Evolutionary conservation across 495 filamentous ascomycete species (phyloP).

Genomic region (Glonium stellatum): DNA sequence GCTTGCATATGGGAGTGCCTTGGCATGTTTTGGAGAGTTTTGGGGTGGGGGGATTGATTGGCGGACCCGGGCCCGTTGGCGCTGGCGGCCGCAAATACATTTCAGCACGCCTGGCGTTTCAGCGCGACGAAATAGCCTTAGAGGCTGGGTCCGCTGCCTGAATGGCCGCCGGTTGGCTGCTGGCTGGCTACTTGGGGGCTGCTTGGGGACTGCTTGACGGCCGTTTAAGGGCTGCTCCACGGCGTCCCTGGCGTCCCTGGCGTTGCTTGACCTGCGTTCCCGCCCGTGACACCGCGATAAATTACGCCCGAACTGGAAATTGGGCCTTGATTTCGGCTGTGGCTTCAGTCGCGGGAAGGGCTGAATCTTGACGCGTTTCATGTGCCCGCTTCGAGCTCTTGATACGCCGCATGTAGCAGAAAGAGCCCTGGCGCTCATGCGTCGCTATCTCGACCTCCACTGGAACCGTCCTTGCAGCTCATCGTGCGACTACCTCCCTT

Average conservation of each 20-base stretch:
- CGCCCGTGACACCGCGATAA: not conserved
- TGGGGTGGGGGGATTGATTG: not conserved
- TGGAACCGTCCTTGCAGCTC: slow-evolving; percentile 22
- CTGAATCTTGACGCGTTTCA: slow-evolving; percentile 10
- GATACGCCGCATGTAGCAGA: slow-evolving; percentile 25
- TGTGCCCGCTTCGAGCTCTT: slow-evolving; percentile 2
- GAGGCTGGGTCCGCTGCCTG: too few relatives aligned
- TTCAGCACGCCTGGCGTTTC: not conserved
- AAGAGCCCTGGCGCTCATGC: slow-evolving; percentile 22
- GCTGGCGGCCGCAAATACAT: not conserved
- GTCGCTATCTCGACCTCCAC: slow-evolving; percentile 16
- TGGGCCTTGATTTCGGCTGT: not conserved
- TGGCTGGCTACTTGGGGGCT: too few relatives aligned
- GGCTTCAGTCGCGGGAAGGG: slow-evolving; percentile 5
- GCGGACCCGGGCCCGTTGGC: not conserved
- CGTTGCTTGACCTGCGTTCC: not conserved
- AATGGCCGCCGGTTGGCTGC: too few relatives aligned
- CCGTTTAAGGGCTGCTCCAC: too few relatives aligned
- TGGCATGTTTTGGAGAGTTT: not conserved
- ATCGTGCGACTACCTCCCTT: slow-evolving; percentile 21
- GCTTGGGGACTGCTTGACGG: too few relatives aligned
- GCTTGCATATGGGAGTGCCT: not conserved
- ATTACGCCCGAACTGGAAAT: not conserved
- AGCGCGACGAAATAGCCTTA: not conserved
- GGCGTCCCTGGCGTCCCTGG: too few relatives aligned